Evolutionary conservation across 331 rosid genomes (phyloP), one percentile per base, ranked within the genome.

Genomic region (Pyracantha coccinea): DNA sequence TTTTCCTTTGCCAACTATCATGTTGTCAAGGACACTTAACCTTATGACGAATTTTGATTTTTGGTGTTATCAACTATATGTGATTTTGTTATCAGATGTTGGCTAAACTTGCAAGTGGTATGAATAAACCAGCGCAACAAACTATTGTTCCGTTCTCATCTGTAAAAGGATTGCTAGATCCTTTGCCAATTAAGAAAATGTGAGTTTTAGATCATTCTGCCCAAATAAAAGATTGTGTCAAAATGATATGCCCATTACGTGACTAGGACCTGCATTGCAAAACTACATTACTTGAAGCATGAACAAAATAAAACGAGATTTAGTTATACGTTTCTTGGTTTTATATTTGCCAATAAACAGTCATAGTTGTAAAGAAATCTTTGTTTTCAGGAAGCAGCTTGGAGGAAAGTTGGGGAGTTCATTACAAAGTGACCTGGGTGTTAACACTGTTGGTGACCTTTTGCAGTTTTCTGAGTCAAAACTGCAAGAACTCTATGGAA

Each of bases 51-150:
- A 27, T 45, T 75, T 27, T 29, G 32, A 57, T 63, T 63, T 55
- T 29, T 10, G 38, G 41, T 72, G 29, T 8, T 1, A 66, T 38
- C 53, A 66, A 76, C 70, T 64, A 66, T 35, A 5, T 38, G 23
- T 78, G 66, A 35, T 75, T 65, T 80, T 86, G 81, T 81, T 66
- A 58, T 74, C 88, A 94, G 97, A 94, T 92, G 86, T 82, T 94
- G 84, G 99, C 99, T 32, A 94, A 94, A 86, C 95, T 90, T 71
- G 95, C 97, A 27, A 94, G 99, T 84, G 89, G 85, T 61, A 90
- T 94, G 97, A 90, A 94, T 86, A 94, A 94, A 81, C 99, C 99
- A 67, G 92, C 97, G 1, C 99, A 94, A 85, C 99, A 94, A 79
- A 94, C 99, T 76, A 80, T 94, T 89, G 99, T 94, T 66, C 93